Percentiles rank a stretch among this genome's conserved stretches.
phyloP scores from a whole-genome alignment of 2,329 filamentous ascomycete genomes.

The Xylariaceae sp. region DNA sequence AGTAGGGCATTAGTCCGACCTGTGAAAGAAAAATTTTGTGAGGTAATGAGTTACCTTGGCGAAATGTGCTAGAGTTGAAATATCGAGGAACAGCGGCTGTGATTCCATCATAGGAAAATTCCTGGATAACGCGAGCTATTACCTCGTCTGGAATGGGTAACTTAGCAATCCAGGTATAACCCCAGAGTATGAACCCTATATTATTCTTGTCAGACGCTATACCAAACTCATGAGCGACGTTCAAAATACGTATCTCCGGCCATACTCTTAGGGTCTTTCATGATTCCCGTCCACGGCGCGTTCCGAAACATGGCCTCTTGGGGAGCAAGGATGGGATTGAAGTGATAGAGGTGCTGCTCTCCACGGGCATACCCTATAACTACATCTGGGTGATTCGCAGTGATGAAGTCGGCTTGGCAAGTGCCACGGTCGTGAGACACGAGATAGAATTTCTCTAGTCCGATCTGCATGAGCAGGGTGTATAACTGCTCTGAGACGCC shows the following conservation, averaged over 20 bases:
- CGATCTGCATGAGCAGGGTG: background rate
- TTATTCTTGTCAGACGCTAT: background rate
- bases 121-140: background rate
- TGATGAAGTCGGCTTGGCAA: background rate
- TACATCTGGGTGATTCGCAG: background rate
- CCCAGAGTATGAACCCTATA: background rate
- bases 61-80: background rate
- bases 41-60: background rate
- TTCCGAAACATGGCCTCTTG: background rate
- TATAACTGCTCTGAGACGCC: background rate
- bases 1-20: background rate
- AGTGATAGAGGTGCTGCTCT: background rate
- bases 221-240: background rate
- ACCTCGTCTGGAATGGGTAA: background rate
- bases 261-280: background rate
- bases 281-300: background rate
- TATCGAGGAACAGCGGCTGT: background rate
- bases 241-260: background rate
- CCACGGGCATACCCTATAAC: background rate
- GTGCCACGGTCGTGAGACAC: background rate
- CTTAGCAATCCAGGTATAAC: background rate
- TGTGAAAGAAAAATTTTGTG: background rate
- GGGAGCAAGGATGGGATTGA: background rate
- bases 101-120: background rate
- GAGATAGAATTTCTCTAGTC: background rate